These are phyloP conservation scores for Colletotrichum sp. DNA, from an alignment of 2,329 filamentous ascomycete genomes.

Conservation along the genomic window DNA sequence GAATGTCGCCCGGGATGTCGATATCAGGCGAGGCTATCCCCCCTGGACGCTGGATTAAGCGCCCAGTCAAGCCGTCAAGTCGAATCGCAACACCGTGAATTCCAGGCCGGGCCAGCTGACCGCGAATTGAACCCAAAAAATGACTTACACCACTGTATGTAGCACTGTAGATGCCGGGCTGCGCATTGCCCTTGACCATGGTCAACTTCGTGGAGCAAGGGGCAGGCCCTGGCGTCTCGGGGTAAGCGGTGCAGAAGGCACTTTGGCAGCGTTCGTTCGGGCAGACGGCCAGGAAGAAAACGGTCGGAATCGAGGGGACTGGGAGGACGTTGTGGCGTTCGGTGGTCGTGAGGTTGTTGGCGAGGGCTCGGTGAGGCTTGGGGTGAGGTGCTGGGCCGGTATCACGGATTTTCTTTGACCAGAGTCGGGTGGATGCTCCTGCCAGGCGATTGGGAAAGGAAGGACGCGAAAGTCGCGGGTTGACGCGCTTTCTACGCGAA, in stretches of 20 bases:
- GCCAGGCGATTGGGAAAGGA: background rate
- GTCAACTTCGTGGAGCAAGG: conserved; percentile 15
- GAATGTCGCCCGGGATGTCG: background rate
- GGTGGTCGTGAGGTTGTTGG: background rate
- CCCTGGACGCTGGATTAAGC: background rate
- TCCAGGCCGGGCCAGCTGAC: background rate
- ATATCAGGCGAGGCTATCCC: conserved; percentile 11
- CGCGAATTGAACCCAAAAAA: background rate
- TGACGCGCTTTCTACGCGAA: conserved; percentile 17
- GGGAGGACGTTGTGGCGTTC: background rate
- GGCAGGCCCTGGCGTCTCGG: conserved; percentile 9
- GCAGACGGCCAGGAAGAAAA: background rate
- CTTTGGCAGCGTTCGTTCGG: background rate
- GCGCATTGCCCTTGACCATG: conserved; percentile 53
- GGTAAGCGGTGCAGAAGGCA: background rate
- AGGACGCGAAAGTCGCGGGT: conserved; percentile 19
- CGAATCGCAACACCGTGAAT: background rate
- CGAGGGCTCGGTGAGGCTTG: conserved; percentile 7
- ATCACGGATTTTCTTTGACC: conserved; percentile 17
- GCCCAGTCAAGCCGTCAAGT: background rate
- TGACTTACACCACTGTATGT: conserved; percentile 71
- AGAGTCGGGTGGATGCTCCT: conserved; percentile 16
- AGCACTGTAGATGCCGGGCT: conserved; percentile 66
- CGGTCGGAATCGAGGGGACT: background rate
- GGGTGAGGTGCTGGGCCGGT: background rate